Evolutionary conservation across 495 filamentous ascomycete species (phyloP).

Genomic region (Neurospora sp.): DNA sequence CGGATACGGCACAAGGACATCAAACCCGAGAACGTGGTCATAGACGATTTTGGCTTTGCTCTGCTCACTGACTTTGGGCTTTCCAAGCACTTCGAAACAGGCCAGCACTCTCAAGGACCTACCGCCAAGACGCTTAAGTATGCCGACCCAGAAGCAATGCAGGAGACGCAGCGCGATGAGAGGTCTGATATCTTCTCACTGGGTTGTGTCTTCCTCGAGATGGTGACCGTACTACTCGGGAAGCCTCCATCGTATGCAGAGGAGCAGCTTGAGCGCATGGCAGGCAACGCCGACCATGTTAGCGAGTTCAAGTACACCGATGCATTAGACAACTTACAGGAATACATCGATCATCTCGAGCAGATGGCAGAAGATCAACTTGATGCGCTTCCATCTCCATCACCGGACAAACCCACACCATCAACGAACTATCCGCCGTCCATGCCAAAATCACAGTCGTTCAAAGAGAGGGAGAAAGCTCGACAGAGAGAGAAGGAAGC

Average conservation of each 20-base stretch:
- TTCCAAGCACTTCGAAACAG: slow-evolving; percentile 26
- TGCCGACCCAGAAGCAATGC: slow-evolving; percentile 36
- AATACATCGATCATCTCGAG: slow-evolving; percentile 10
- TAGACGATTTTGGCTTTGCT: slow-evolving; percentile 24
- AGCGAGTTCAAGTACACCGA: slow-evolving; percentile 20
- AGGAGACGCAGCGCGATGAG: slow-evolving; percentile 26
- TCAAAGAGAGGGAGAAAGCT: not conserved
- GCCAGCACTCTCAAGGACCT: slow-evolving; percentile 23
- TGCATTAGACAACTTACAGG: slow-evolving; percentile 12
- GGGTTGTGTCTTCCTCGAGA: slow-evolving; percentile 40
- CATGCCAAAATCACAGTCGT: not conserved
- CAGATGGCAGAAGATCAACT: slow-evolving; percentile 9
- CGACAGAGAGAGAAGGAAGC: not conserved
- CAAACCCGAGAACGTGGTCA: slow-evolving; percentile 38
- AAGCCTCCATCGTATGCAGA: slow-evolving; percentile 17
- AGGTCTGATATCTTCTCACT: slow-evolving; percentile 40
- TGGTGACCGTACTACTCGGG: slow-evolving; percentile 29
- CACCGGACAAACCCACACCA: not conserved
- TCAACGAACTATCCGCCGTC: not conserved
- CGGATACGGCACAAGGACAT: slow-evolving; percentile 38
- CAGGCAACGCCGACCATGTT: not conserved
- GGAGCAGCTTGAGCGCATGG: slow-evolving; percentile 9
- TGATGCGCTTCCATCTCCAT: not conserved
- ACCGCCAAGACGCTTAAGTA: slow-evolving; percentile 31
- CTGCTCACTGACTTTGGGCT: slow-evolving; percentile 38